Evolutionary conservation across 768 basidiomycete genomes (phyloP).

Genomic region (Mycena galopus): DNA sequence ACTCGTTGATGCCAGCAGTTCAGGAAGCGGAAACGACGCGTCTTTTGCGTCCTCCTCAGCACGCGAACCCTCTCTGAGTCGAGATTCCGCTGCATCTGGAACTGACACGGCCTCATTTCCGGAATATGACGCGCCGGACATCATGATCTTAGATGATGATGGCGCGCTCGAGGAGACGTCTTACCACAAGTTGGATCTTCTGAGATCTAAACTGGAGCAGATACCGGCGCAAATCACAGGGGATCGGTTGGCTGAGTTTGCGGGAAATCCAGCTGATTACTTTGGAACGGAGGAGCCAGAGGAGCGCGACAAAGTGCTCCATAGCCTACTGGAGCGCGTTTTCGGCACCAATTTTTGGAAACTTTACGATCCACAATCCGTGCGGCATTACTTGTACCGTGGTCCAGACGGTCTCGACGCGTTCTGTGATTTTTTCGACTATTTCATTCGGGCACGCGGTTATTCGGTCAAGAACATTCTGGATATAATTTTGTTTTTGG

Average conservation of each 20-base stretch:
- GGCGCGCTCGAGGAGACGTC: not conserved
- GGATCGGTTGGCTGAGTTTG: not conserved
- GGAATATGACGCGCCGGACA: not conserved
- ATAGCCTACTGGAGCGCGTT: not conserved
- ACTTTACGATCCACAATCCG: not conserved
- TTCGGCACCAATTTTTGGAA: not conserved
- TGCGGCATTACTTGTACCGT: not conserved
- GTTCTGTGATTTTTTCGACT: slow-evolving; percentile 17
- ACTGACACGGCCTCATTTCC: not conserved
- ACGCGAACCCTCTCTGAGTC: not conserved
- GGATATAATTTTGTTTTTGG: not conserved
- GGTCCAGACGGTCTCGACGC: slow-evolving; percentile 1
- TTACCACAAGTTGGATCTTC: not conserved
- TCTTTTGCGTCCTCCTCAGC: not conserved
- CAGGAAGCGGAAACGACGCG: not conserved
- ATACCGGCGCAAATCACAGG: not conserved
- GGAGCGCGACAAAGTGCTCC: not conserved
- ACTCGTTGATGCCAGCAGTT: not conserved
- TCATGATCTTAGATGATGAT: not conserved
- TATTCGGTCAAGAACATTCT: not conserved
- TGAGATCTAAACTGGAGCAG: not conserved
- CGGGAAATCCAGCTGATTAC: not conserved
- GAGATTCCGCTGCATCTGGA: not conserved
- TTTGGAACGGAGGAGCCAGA: not conserved
- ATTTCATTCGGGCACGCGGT: not conserved